phyloP scores from a whole-genome alignment of 192 early-diverging fungal genomes.

The Cetraspora pellucida region DNA sequence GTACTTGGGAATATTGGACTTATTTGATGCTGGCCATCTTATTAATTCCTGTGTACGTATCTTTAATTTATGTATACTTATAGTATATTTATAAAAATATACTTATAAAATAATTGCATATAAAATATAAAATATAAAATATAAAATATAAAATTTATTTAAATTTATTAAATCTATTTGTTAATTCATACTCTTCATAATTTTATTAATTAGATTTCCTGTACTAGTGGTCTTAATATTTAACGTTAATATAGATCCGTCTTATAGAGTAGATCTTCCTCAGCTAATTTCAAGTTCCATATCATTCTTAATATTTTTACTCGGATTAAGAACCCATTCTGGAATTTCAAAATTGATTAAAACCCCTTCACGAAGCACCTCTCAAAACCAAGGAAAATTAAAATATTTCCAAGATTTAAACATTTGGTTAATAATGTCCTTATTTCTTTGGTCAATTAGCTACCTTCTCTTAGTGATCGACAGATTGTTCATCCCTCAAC shows the following conservation, averaged over 20 bases:
- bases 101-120: no score
- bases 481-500: background rate
- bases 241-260: background rate
- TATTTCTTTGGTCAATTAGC: background rate
- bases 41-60: background rate
- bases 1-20: slow-evolving; percentile 1
- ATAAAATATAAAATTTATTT: no score
- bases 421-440: background rate
- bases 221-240: background rate
- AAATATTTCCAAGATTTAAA: slow-evolving; percentile 21
- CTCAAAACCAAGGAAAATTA: background rate
- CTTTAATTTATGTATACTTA: background rate
- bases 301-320: background rate
- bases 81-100: background rate
- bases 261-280: background rate
- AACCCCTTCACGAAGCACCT: background rate
- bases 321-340: background rate
- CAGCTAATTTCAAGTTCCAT: background rate
- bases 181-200: background rate
- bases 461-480: background rate
- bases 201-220: slow-evolving; percentile 1
- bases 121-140: no score
- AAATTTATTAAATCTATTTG: background rate
- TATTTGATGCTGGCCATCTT: background rate
- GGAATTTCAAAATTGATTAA: background rate